phyloP scores from a whole-genome alignment of 2,329 filamentous ascomycete genomes.

The Fusarium burgessii region DNA sequence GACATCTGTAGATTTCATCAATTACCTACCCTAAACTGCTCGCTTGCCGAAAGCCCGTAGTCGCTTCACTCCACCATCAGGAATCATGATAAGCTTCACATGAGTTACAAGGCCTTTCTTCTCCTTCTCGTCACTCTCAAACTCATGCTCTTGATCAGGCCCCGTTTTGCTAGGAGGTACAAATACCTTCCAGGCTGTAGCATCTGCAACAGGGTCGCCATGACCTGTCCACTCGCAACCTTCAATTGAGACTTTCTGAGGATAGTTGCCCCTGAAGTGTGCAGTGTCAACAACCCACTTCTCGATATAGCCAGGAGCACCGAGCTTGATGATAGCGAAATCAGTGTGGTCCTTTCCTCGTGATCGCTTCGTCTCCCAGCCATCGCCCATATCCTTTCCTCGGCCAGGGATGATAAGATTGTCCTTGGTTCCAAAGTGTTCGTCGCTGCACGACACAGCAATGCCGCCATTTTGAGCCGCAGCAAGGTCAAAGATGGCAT shows the following conservation, averaged over 20 bases:
- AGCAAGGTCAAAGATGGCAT: constrained; percentile 78
- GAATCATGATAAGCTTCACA: constrained; percentile 91
- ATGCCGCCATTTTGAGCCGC: constrained; percentile 84
- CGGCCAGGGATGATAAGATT: constrained; percentile 83
- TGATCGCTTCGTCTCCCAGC: constrained; percentile 86
- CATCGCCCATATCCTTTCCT: constrained; percentile 88
- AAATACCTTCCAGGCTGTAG: constrained; percentile 73
- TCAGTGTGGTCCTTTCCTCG: constrained; percentile 78
- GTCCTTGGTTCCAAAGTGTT: constrained; percentile 86
- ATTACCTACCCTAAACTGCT: constrained; percentile 35
- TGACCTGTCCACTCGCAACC: constrained; percentile 66
- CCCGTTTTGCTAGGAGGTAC: constrained; percentile 75
- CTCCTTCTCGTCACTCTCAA: constrained; percentile 66
- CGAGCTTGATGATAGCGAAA: constrained; percentile 83
- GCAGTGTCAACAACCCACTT: constrained; percentile 82
- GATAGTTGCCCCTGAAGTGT: constrained; percentile 87
- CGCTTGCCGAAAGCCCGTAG: constrained; percentile 66
- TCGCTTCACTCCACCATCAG: constrained; percentile 92
- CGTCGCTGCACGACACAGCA: constrained; percentile 80
- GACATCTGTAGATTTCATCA: neutral
- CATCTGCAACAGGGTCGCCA: constrained; percentile 67
- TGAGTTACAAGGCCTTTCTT: constrained; percentile 76
- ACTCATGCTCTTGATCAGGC: constrained; percentile 79
- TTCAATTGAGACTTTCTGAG: constrained; percentile 79
- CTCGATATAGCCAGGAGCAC: constrained; percentile 72